Evolutionary conservation across 352 stramenopile species (phyloP), one percentile per base, ranked within the genome.

Genomic region (Phytophthora parvispora): DNA sequence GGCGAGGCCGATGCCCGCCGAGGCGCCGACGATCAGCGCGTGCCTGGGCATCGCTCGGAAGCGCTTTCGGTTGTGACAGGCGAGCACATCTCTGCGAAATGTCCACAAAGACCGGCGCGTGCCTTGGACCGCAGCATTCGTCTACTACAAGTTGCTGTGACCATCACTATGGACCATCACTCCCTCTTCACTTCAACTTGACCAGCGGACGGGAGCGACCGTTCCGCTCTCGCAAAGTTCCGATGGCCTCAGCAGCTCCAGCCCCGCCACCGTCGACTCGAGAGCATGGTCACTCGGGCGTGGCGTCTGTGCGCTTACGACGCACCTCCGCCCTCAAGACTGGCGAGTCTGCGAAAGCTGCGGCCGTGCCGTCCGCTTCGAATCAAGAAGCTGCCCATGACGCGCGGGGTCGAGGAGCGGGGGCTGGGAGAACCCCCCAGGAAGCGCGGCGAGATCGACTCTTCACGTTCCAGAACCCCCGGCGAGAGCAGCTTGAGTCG

Each of bases 401-500:
- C 32, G n/a, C 13, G 15, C 47, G 34, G 3, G 32, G 13, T 10
- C 34, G 40, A 55, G 32, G 20, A 60, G 31, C 54, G 50, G 10
- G 49, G 62, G 20, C 6, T 27, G n/a, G n/a, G n/a, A n/a, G n/a
- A n/a, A 64, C n/a, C 38, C 60, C 48, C 8, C 51, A 62, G 40
- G 58, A 66, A 5, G 56, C 59, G 15, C 58, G 34, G 31, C 42
- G 52, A 6, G 31, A 69, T 9, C 32, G 61, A 9, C 50, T 84
- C 15, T 75, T 87, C 31, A 60, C 53, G 0, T 63, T 75, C 5
- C 55, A 74, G 6, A 61, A 65, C 3, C 64, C 74, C 28, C 72
- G 69, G 53, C 63, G 68, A 10, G 78, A 75, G 51, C 70, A 75
- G 12, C 49, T 64, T 66, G 84, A 92, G 29, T 66, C 71, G 27